Conservation (phyloP, 148 eudicot species). For the Dysphania ambrosioides region DNA sequence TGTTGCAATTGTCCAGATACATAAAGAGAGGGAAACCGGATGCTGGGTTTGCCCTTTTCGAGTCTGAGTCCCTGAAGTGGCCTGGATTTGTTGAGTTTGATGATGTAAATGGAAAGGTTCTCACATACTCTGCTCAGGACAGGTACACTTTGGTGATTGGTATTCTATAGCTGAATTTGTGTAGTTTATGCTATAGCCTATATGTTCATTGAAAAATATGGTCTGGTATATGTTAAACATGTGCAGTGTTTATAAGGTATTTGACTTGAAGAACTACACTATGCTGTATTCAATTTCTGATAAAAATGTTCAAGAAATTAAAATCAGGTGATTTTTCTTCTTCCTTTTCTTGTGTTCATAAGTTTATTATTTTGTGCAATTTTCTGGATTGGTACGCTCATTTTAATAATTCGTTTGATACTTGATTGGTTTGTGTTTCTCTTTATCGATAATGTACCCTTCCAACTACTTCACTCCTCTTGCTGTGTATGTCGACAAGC, state of each 20-base stretch:
- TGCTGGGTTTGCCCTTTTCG: conserved; percentile 94
- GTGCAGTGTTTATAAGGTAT: conserved; percentile 78
- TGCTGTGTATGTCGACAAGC: neutral
- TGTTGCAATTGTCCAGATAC: conserved; percentile 46
- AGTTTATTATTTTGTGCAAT: neutral
- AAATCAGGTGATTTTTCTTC: conserved; percentile 56
- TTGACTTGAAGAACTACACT: conserved; percentile 87
- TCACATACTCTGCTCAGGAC: conserved; percentile 83
- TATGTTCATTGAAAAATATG: neutral
- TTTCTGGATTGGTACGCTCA: conserved; percentile 1
- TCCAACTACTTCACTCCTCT: neutral
- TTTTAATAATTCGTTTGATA: neutral
- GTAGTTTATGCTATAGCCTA: neutral
- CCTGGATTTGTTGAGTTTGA: conserved; percentile 99
- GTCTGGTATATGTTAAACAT: conserved; percentile 6
- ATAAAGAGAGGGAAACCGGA: conserved; percentile 90
- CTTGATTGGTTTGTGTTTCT: neutral
- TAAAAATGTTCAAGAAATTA: conserved; percentile 92
- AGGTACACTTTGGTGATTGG: conserved; percentile 37
- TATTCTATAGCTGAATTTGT: neutral
- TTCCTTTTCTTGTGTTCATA: conserved; percentile 1
- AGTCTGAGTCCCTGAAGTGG: conserved; percentile 96
- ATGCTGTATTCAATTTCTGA: conserved; percentile 93
- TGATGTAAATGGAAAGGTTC: conserved; percentile 93
- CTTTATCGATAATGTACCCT: neutral